Evolutionary conservation across 2,329 filamentous ascomycete species (phyloP), one percentile per base, ranked within the genome.

Genomic region (Calonectria ilicicola): DNA sequence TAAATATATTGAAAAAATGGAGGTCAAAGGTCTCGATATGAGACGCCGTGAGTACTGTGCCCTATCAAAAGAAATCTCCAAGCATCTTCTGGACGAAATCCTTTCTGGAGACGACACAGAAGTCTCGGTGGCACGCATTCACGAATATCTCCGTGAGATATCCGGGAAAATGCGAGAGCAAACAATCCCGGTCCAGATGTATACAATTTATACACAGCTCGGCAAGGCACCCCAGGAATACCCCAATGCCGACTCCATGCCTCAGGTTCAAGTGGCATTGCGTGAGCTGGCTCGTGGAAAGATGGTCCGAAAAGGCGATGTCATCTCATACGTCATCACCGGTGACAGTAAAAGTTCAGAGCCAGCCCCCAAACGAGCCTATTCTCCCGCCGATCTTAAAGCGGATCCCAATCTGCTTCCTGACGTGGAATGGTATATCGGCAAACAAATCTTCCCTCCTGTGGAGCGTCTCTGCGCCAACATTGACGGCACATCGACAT

Each of bases 1-100:
- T 78, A 97, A 96, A 82, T 98, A 93, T 81, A 89, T 96, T 53
- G 96, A 98, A 83, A 96, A 98, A 86, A 93, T 99, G 84, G 97
- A 99, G 83, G 94, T 99, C 81, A 99, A 99, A 85, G 97, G 97
- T 87, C 90, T 99, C 60, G 97, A 99, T 81, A 99, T 99, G 97
- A 95, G 93, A 85, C 92, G 97, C 80, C 93, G 97, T 88, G 97
- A 99, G 86, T 99, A 98, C 87, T 99, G 97, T 82, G 94, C 93
- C 47, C 86, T 99, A 56, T 98, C 96, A 15, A 98, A 99, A 84
- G 97, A 99, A 80, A 95, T 97, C 23, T 98, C 96, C 2, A 93
- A 93, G 69, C 93, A 93, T 77, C 91, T 99, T 21, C 88, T 99
- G n/a, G 94, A 98, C 80, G 96, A 98, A 83, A 95, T 99, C 40